Evolutionary conservation across 2,329 filamentous ascomycete species (phyloP).

Genomic region (Claviceps monticola): DNA sequence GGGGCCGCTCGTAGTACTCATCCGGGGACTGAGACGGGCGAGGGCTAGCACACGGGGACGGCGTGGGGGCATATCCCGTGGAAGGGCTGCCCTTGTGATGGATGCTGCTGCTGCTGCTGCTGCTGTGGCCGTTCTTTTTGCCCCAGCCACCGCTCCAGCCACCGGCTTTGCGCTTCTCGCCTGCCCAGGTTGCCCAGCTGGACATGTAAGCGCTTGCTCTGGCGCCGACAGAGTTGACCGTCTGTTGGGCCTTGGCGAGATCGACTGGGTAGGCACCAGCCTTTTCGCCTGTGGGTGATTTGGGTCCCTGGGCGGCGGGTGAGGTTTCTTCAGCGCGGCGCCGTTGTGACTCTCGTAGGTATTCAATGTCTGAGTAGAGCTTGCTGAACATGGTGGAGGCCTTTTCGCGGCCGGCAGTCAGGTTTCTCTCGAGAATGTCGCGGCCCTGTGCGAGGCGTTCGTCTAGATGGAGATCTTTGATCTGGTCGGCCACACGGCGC

Average conservation of each 20-base stretch:
- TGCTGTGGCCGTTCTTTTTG: constrained; percentile 11
- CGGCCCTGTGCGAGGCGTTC: constrained; percentile 73
- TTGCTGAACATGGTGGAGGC: constrained; percentile 77
- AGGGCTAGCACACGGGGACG: constrained; percentile 22
- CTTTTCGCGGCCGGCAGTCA: constrained; percentile 80
- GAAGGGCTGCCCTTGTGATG: constrained; percentile 13
- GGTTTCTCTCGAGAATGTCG: constrained; percentile 75
- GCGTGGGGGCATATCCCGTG: constrained; percentile 16
- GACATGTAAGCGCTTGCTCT: constrained; percentile 52
- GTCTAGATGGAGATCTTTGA: constrained; percentile 86
- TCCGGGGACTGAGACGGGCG: constrained; percentile 18
- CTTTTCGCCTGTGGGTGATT: constrained; percentile 4
- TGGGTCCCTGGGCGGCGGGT: constrained; percentile 9
- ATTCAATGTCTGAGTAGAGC: constrained; percentile 81
- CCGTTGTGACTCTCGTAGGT: constrained; percentile 32
- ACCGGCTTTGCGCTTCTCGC: constrained; percentile 57
- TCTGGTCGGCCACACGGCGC: constrained; percentile 75
- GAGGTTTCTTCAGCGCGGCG: constrained; percentile 25
- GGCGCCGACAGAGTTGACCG: constrained; percentile 34
- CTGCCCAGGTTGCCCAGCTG: constrained; percentile 57
- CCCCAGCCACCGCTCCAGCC: constrained; percentile 30
- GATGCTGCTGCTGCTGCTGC: constrained; percentile 1
- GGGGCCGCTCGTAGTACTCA: constrained; percentile 17
- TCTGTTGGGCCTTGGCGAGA: constrained; percentile 29
- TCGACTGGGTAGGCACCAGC: constrained; percentile 11